Evolutionary conservation across 2,329 filamentous ascomycete genomes (phyloP), one percentile per base, ranked within the genome.

Genomic region (Ceratocystis huliohia): DNA sequence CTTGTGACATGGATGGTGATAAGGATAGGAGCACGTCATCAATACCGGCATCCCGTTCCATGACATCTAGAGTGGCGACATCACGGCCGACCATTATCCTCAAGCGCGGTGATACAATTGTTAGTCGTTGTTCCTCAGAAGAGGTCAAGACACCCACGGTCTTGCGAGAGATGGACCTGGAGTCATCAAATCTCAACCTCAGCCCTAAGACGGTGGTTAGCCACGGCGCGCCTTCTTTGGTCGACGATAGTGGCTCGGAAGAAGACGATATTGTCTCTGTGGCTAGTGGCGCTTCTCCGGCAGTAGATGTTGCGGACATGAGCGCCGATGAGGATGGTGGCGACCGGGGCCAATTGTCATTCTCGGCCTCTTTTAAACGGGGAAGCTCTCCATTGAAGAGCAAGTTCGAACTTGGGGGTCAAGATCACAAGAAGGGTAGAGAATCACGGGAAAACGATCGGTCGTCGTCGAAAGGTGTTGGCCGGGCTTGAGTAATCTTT

Each of bases 221-320:
- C 74, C 90, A 90, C 74, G 88, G 89, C 70, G 88, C 88, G 7
- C 88, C 88, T 25, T 91, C 87, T 71, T 80, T 92, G 62, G 88
- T 91, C 72, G 90, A 88, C 75, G 88, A 92, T 74, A 88, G 91
- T 72, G 87, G 88, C 71, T 88, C 91, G 73, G 89, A 88, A 71
- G 88, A 88, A 70, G 86, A 87, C 66, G 66, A 68, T 46, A 28
- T 68, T 37, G 66, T 64, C 10, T 68, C 66, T 5, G 66, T 68
- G 62, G 57, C 64, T 28, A 63, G 66, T 20, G 64, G 63, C 50
- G 59, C 44, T 48, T 68, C 66, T 17, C 66, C 66, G 2, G 61
- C 61, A 13, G 53, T 68, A n/a, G 66, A 68, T 61, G 66, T 68
- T 61, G 66, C 66, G 5, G 66, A 68, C 45, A 62, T 56, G 61